Conservation (phyloP, 345 rosid genomes). For the Barbarea vulgaris region DNA sequence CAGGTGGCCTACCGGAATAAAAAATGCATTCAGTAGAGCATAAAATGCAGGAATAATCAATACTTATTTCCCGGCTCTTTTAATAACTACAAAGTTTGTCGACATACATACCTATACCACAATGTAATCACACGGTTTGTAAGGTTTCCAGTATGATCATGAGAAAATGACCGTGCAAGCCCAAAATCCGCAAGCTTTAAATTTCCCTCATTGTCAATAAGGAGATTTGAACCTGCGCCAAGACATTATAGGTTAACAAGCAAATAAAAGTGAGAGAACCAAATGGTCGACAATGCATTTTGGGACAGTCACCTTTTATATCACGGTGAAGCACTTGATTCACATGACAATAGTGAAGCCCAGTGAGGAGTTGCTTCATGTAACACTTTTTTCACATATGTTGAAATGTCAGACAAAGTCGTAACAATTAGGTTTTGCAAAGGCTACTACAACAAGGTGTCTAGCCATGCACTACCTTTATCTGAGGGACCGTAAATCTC, state of each 20-base stretch:
- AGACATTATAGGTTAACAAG: background rate
- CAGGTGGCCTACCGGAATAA: slow-evolving; percentile 74
- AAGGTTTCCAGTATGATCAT: slow-evolving; percentile 78
- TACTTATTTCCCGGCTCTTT: background rate
- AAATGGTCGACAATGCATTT: background rate
- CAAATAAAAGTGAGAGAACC: slow-evolving; percentile 2
- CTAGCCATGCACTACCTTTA: slow-evolving; percentile 61
- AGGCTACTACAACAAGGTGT: slow-evolving; percentile 32
- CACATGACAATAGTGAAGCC: slow-evolving; percentile 93
- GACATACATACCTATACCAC: slow-evolving; percentile 84
- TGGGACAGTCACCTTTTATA: slow-evolving; percentile 68
- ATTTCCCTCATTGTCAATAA: slow-evolving; percentile 93
- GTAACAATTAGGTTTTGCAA: slow-evolving; percentile 29
- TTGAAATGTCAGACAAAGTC: slow-evolving; percentile 34
- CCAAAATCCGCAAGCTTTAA: slow-evolving; percentile 98
- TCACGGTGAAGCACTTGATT: slow-evolving; percentile 98
- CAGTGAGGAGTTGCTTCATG: slow-evolving; percentile 96
- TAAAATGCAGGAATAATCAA: background rate
- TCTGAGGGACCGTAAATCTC: slow-evolving; percentile 93
- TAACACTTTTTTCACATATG: slow-evolving; percentile 68
- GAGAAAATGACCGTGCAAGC: slow-evolving; percentile 83
- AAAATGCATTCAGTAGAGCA: background rate
- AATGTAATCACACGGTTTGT: slow-evolving; percentile 95
- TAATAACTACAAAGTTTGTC: background rate
- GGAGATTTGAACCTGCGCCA: slow-evolving; percentile 88